A percentile compares a stretch with the other conserved stretches of the same genome.
Conservation (phyloP, 805 yeast species). For the Spencermartinsiella europaea region DNA sequence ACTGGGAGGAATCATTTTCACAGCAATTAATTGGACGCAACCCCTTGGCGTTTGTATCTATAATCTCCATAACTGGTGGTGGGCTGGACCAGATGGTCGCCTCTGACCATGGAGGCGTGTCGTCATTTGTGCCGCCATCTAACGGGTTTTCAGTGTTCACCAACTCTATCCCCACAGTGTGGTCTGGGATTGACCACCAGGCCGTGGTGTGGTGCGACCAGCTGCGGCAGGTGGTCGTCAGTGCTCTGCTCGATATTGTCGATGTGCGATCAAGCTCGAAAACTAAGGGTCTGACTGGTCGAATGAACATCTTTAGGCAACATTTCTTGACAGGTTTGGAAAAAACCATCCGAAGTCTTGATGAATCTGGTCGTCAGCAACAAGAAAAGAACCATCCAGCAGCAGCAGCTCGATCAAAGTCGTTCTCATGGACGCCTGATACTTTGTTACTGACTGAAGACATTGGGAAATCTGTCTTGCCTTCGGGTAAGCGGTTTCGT, state of each 20-base stretch:
- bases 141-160: conserved; percentile 83
- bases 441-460: conserved; percentile 17
- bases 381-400: conserved; percentile 5
- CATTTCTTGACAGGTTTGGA: conserved; percentile 34
- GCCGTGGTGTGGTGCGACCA: conserved; percentile 98
- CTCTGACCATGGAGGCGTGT: conserved; percentile 79
- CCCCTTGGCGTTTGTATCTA: conserved; percentile 53
- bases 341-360: neutral
- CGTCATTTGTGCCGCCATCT: conserved; percentile 61
- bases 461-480: conserved; percentile 11
- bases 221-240: conserved; percentile 58
- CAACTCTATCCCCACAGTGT: conserved; percentile 81
- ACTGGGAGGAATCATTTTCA: conserved; percentile 64
- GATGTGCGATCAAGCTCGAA: conserved; percentile 40
- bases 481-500: conserved; percentile 9
- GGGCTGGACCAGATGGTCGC: conserved; percentile 71
- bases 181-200: conserved; percentile 92
- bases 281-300: conserved; percentile 46
- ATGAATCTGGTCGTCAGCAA: neutral
- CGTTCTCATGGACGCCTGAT: conserved; percentile 19
- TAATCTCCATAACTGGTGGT: conserved; percentile 90
- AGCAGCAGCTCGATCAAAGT: conserved; percentile 1
- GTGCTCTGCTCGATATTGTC: conserved; percentile 53
- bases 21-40: conserved; percentile 36
- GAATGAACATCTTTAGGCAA: conserved; percentile 56